These are phyloP conservation scores for Populus hybrid DNA, from an alignment of 441 rosid species.

Conservation along the genomic window DNA sequence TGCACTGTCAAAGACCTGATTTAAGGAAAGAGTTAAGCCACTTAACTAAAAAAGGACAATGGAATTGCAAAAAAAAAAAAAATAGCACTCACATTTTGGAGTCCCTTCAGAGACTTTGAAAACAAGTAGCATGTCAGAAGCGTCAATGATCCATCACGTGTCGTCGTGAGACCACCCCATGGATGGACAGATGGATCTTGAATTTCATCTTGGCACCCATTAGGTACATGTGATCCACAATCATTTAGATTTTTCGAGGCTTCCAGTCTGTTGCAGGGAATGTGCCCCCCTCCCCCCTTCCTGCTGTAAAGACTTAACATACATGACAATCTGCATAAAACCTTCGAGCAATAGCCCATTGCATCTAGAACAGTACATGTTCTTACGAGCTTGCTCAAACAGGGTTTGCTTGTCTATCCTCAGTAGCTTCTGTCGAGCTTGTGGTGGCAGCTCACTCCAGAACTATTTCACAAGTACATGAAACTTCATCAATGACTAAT, in stretches of 20 bases:
- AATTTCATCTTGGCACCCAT: slow-evolving; percentile 52
- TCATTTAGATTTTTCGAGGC: slow-evolving; percentile 39
- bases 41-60: slow-evolving; percentile 18
- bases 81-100: slow-evolving; percentile 71
- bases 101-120: slow-evolving; percentile 63
- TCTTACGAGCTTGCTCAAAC: slow-evolving; percentile 90
- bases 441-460: slow-evolving; percentile 68
- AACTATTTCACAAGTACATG: slow-evolving; percentile 41
- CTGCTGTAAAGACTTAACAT: slow-evolving; percentile 73
- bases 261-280: slow-evolving; percentile 34
- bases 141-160: slow-evolving; percentile 78
- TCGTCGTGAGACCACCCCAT: slow-evolving; percentile 91
- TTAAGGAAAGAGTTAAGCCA: slow-evolving; percentile 31
- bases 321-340: slow-evolving; percentile 80
- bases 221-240: slow-evolving; percentile 34
- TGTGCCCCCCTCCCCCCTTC: slow-evolving; percentile 43
- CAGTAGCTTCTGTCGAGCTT: slow-evolving; percentile 66
- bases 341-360: slow-evolving; percentile 85
- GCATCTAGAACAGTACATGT: slow-evolving; percentile 92
- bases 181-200: slow-evolving; percentile 87
- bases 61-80: not conserved
- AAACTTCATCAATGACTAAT: slow-evolving; percentile 2
- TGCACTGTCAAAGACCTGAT: slow-evolving; percentile 93
- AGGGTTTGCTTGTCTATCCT: slow-evolving; percentile 83
- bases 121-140: slow-evolving; percentile 75